Evolutionary conservation across 257 asterid genomes (phyloP), one percentile per base, ranked within the genome.

Genomic region (Cruciata laevipes): DNA sequence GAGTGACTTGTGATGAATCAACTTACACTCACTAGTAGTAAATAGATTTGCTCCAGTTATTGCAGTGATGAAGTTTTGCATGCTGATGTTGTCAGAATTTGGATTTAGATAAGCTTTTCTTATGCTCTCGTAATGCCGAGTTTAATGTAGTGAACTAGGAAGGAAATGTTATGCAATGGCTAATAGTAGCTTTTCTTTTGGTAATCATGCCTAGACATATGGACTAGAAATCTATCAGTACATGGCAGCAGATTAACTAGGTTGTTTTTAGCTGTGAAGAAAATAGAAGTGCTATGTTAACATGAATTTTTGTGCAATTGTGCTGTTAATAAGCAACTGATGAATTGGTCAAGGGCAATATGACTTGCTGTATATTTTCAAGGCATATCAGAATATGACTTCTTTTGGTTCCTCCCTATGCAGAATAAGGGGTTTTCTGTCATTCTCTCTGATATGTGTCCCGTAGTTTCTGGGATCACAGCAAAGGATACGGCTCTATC

Each of bases 361-460:
- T 66, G 62, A 21, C 20, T 37, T 24, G 67, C 17, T 17, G 32
- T 40, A 12, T 56, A n/a, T 8, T 55, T 31, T 61, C 17, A 6
- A 65, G 57, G 52, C 21, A 31, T 40, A 16, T 11, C 27, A 32
- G 38, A 65, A 13, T 60, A 38, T 42, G 23, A 17, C 51, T 24
- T 69, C 58, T 68, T 55, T 31, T 12, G 53, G 31, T 42, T 61
- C 65, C 63, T 38, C 35, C 27, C 47, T 73, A 32, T 83, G 80
- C 94, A 91, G 96, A 73, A 83, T 79, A 82, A 81, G 24, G 98
- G 96, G 35, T 91, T 91, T 73, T 85, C 89, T 0, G 90, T 87
- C 63, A 73, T 91, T 77, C 89, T 91, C 44, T 91, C 98, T 5
- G 98, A 91, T 67, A 89, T 91, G 98, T 91, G 98, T 62, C 98